Evolutionary conservation across 1,139 yeast species (phyloP), one percentile per base, ranked within the genome.

Genomic region (Pichia sp.): DNA sequence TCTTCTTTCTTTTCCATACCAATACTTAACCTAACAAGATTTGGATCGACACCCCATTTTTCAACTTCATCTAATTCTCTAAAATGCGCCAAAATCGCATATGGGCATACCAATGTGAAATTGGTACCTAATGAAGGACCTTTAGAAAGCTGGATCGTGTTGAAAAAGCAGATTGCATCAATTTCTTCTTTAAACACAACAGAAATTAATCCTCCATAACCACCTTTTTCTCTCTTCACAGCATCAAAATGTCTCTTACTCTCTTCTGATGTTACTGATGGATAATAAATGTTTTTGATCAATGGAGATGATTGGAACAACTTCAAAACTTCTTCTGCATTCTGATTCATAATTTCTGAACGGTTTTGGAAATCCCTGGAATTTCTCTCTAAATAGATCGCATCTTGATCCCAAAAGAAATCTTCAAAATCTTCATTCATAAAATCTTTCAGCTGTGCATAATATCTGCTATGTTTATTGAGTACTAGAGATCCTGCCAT

Each of bases 51-150:
- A 3, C 95, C 97, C 80, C 86, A 88, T 55, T 80, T 69, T 47
- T 75, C 85, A 28, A 85, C 82, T 61, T 83, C 90, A 49, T 86
- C 95, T 48, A 88, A 67, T 61, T 90, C 97, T 42, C 69, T 73
- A 61, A 80, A 90, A 63, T 92, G 97, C 0, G 97, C 97, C 50
- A 92, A 71, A 41, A 92, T 76, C 3, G 96, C 77, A 64, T 92
- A 92, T 7, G 97, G 97, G 59, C 95, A 87, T 4, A 87, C 90
- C 56, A 90, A 70, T 0, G 97, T 87, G 67, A 88, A 87, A 63
- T 87, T 92, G 0, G 97, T 88, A 4, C 97, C 97, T 54, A 92
- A 72, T 23, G 95, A 85, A 4, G 97, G 97, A 3, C 97, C 97
- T 64, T 92, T 92, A 51, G 92, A 86, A 47, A 90, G 67, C 42